Evolutionary conservation across 139 green algal species (phyloP), one percentile per base, ranked within the genome.

Genomic region (Eudorina sp.): DNA sequence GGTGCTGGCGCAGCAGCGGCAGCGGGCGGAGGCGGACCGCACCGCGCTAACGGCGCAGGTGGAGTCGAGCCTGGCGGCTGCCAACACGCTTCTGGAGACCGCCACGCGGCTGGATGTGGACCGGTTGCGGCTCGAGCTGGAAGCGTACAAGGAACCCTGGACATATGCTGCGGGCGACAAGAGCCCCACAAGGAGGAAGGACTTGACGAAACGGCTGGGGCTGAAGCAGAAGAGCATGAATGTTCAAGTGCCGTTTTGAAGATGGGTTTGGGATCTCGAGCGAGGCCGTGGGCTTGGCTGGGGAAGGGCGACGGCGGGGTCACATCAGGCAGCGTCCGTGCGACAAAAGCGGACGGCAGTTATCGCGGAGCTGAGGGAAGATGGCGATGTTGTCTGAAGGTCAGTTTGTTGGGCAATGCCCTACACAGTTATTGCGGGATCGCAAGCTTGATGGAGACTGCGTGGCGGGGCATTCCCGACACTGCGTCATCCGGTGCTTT

Each of bases 131-230:
- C 81, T 89, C 51, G 75, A 91, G 62, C 83, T 91, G 73, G 88
- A 84, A 1, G 88, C 88, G 2, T 91, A 89, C 88, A 91, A 91
- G 83, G 83, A 88, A 68, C 83, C 83, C 8, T 88, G 83, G 83
- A 0, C 1, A 0, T 88, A 88, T 51, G 64, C 66, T 62, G 51
- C 11, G 45, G 11, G 75, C 6, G 45, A 68, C 18, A 87, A 87
- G 64, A 79, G 64, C 81, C 81, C 81, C 31, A 88, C 82, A 9
- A 31, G 48, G 7, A 31, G 55, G 45, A 53, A 53, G 31, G 34
- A 53, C 34, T 16, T 80, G 9, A 31, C 64, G 18, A 53, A 58
- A 19, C 31, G 40, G 13, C 66, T 88, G 64, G 82, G 64, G 23
- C 66, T 80, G 4, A 79, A 74, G 31, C 34, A 11, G 7, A 43